Conservation (phyloP, 257 asterid species). For the Fraxinus cuspidata region DNA sequence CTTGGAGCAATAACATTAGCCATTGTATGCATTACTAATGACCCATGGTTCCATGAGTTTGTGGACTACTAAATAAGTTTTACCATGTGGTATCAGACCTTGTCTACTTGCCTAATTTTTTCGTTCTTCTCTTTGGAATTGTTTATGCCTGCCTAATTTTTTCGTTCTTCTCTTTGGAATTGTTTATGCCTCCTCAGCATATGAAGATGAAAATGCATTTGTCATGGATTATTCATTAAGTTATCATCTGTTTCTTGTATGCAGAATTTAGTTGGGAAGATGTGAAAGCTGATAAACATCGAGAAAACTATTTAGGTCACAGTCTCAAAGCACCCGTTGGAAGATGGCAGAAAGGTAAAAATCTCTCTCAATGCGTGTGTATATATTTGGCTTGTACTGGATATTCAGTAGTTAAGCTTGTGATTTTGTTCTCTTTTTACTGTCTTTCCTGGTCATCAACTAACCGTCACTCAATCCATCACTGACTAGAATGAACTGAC, state of each 20-base stretch:
- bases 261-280: conserved; percentile 99
- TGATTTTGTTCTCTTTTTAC: neutral
- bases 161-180: neutral
- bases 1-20: neutral
- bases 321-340: conserved; percentile 97
- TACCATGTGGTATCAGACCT: neutral
- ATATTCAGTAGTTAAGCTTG: neutral
- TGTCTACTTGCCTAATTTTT: neutral
- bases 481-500: neutral
- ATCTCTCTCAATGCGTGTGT: neutral
- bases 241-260: neutral
- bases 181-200: neutral
- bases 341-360: conserved; percentile 98
- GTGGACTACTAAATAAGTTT: neutral
- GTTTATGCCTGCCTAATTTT: neutral
- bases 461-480: neutral
- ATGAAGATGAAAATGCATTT: neutral
- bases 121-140: neutral
- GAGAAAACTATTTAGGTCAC: conserved; percentile 94
- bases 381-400: neutral
- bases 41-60: neutral
- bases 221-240: neutral
- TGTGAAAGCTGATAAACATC: conserved; percentile 90
- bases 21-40: neutral
- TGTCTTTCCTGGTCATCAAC: neutral